Conservation (phyloP, 305 asterid genomes). For the Ilex paraguariensis region DNA sequence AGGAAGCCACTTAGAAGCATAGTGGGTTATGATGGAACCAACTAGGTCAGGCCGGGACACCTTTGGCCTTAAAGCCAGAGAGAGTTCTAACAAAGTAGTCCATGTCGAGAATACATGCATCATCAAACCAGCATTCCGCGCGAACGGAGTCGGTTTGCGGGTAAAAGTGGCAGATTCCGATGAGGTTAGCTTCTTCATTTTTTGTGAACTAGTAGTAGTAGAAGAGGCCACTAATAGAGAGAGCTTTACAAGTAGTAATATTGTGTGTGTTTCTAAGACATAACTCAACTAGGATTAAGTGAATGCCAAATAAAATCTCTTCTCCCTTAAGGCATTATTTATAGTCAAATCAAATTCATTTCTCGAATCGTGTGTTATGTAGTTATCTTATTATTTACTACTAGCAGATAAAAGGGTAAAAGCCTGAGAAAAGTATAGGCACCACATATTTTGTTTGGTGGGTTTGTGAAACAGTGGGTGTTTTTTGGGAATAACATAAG, state of each 20-base stretch:
- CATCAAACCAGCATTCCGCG: conserved; percentile 40
- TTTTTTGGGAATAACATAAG: too few relatives aligned
- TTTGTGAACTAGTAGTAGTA: conserved; percentile 2
- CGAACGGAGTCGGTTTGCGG: conserved; percentile 20
- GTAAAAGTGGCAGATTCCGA: conserved; percentile 31
- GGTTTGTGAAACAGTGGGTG: too few relatives aligned
- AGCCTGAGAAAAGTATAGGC: too few relatives aligned
- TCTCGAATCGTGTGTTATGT: too few relatives aligned
- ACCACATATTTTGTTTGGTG: too few relatives aligned
- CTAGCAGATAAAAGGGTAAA: too few relatives aligned
- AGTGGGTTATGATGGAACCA: conserved; percentile 63
- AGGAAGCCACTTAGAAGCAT: conserved; percentile 78
- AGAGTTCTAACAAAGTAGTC: conserved; percentile 64
- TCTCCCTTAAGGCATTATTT: too few relatives aligned
- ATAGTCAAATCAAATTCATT: too few relatives aligned
- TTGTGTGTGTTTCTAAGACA: too few relatives aligned
- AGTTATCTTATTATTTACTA: too few relatives aligned
- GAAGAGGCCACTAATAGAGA: background rate
- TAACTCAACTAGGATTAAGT: too few relatives aligned
- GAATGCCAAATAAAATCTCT: too few relatives aligned
- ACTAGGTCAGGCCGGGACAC: conserved; percentile 55
- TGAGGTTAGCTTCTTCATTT: conserved; percentile 31
- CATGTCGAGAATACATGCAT: conserved; percentile 56
- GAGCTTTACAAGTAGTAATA: background rate
- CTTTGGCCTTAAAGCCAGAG: conserved; percentile 48